Evolutionary conservation across 2,329 filamentous ascomycete species (phyloP).

Genomic region (Onygenales sp.): DNA sequence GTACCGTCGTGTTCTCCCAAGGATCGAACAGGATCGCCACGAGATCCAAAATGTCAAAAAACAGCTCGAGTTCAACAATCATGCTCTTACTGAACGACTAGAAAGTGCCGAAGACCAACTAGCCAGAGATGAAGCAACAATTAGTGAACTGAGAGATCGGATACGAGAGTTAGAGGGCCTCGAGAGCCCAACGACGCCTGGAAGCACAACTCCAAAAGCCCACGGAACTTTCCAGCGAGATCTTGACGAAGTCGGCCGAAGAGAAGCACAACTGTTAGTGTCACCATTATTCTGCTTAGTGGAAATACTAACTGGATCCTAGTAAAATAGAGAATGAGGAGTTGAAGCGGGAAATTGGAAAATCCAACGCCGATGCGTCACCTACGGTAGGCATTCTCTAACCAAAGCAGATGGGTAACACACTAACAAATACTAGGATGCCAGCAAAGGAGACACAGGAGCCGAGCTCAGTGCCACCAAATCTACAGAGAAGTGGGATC

Average conservation of each 20-base stretch:
- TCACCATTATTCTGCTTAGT: background rate
- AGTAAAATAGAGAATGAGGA: slow-evolving; percentile 35
- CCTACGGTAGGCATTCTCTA: slow-evolving; percentile 12
- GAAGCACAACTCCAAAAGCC: slow-evolving; percentile 28
- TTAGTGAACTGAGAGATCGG: slow-evolving; percentile 33
- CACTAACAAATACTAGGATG: slow-evolving; percentile 12
- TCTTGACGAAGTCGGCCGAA: slow-evolving; percentile 31
- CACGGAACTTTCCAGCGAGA: slow-evolving; percentile 33
- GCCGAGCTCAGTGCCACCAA: slow-evolving; percentile 24
- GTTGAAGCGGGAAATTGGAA: slow-evolving; percentile 27
- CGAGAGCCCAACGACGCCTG: slow-evolving; percentile 29
- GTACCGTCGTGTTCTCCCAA: slow-evolving; percentile 36
- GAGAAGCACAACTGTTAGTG: slow-evolving; percentile 30
- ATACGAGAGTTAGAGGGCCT: slow-evolving; percentile 33
- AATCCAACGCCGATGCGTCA: slow-evolving; percentile 16
- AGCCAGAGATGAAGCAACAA: slow-evolving; percentile 31
- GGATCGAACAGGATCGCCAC: slow-evolving; percentile 39
- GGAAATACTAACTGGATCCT: slow-evolving; percentile 13
- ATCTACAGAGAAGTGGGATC: slow-evolving; percentile 27
- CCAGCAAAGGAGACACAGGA: slow-evolving; percentile 20
- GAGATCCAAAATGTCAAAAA: slow-evolving; percentile 41
- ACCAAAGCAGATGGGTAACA: background rate
- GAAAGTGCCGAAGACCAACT: slow-evolving; percentile 35
- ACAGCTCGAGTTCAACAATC: slow-evolving; percentile 40
- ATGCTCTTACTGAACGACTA: slow-evolving; percentile 35